phyloP scores from a whole-genome alignment of 2,329 filamentous ascomycete genomes.

The Diaporthe caulivora region DNA sequence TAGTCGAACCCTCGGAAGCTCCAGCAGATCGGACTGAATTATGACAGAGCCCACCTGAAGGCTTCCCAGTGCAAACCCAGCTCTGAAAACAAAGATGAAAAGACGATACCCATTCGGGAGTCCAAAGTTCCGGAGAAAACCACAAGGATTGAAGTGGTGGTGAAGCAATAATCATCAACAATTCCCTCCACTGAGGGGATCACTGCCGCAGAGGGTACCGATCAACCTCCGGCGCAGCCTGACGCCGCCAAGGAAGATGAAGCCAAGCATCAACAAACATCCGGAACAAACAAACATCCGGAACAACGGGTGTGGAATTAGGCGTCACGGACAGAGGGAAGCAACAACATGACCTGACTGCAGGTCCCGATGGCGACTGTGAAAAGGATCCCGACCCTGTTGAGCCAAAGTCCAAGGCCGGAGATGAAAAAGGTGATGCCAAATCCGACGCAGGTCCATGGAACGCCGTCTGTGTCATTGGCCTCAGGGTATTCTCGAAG shows the following conservation, averaged over 20 bases:
- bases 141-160: constrained; percentile 39
- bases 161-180: background rate
- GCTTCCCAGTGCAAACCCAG: constrained; percentile 55
- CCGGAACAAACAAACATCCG: too few species aligned
- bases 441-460: constrained; percentile 46
- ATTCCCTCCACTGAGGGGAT: background rate
- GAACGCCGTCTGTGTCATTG: constrained; percentile 57
- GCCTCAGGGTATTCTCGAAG: constrained; percentile 54
- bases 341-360: background rate
- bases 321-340: too few species aligned
- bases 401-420: background rate
- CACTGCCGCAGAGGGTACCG: background rate
- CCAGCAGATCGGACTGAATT: constrained; percentile 69
- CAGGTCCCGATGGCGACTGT: background rate
- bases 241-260: background rate
- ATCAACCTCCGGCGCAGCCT: background rate
- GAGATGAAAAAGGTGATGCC: background rate
- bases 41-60: constrained; percentile 72
- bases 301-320: too few species aligned
- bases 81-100: constrained; percentile 54
- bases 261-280: background rate
- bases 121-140: constrained; percentile 45
- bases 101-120: constrained; percentile 43
- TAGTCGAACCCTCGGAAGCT: constrained; percentile 72
- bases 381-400: background rate